phyloP scores from a whole-genome alignment of 352 stramenopile genomes.

The Globisporangium orthogonon region DNA sequence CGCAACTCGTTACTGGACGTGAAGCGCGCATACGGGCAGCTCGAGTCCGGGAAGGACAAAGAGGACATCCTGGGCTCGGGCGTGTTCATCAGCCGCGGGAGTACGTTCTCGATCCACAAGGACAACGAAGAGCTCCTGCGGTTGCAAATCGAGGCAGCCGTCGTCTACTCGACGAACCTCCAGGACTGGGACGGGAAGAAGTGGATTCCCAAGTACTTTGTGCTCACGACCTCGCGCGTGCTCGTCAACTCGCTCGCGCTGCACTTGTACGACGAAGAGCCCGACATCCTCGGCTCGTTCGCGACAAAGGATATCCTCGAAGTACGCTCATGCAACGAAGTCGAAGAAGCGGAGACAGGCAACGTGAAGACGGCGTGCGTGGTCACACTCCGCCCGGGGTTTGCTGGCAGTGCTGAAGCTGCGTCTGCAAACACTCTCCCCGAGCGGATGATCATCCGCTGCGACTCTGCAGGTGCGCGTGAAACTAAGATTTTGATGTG shows the following conservation, averaged over 20 bases:
- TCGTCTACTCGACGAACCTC: conserved; percentile 80
- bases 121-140: conserved; percentile 84
- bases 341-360: conserved; percentile 53
- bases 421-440: conserved; percentile 16
- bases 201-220: conserved; percentile 88
- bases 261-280: conserved; percentile 85
- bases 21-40: conserved; percentile 73
- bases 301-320: conserved; percentile 74
- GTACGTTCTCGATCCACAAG: conserved; percentile 78
- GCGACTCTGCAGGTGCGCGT: conserved; percentile 66
- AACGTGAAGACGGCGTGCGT: conserved; percentile 54
- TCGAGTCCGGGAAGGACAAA: conserved; percentile 72
- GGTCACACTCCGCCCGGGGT: conserved; percentile 32
- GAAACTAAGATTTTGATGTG: neutral
- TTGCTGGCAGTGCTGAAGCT: conserved; percentile 7
- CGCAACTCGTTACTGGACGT: conserved; percentile 70
- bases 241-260: conserved; percentile 76
- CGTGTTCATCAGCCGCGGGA: conserved; percentile 81
- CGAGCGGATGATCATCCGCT: conserved; percentile 69
- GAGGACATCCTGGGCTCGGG: conserved; percentile 64
- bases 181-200: conserved; percentile 84
- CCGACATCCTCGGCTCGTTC: conserved; percentile 79
- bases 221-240: conserved; percentile 75
- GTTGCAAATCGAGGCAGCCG: conserved; percentile 71
- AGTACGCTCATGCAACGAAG: conserved; percentile 73